Percentiles rank a stretch among this genome's conserved stretches.
Evolutionary conservation across 257 asterid genomes (phyloP).

Genomic region (Anisodus tanguticus): DNA sequence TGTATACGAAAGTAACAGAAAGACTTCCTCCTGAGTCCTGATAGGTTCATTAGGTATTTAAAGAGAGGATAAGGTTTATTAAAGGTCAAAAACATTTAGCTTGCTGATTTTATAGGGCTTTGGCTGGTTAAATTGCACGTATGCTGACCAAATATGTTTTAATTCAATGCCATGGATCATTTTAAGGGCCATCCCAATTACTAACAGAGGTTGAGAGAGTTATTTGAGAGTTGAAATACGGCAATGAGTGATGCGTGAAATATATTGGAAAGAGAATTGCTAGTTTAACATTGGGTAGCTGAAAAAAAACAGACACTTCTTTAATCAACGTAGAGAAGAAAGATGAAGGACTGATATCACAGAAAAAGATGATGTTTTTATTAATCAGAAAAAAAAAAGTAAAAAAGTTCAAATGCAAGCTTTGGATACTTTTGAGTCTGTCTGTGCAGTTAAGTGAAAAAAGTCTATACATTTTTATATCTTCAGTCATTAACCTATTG

Average conservation of each 20-base stretch:
- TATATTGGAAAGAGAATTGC: neutral
- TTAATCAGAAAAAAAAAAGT: neutral
- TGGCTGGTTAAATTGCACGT: neutral
- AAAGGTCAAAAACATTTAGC: neutral
- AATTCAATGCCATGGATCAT: constrained; percentile 7
- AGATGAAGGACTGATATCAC: neutral
- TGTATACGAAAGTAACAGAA: neutral
- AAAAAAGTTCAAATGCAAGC: neutral
- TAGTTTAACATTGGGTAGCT: neutral
- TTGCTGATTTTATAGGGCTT: constrained; percentile 4
- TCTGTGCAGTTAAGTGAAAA: neutral
- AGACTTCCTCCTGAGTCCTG: neutral
- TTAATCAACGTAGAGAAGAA: neutral
- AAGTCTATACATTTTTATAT: neutral
- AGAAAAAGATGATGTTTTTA: neutral
- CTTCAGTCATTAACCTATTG: neutral
- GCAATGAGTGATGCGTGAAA: neutral
- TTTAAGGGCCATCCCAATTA: constrained; percentile 13
- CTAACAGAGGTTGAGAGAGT: neutral
- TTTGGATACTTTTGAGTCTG: neutral
- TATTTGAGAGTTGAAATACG: constrained; percentile 12
- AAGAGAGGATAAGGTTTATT: neutral
- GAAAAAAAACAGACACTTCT: neutral
- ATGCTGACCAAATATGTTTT: neutral
- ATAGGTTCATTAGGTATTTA: neutral